Percentiles rank a stretch among this genome's conserved stretches.
These are phyloP conservation scores for Fragosphaeria purpurea DNA, from an alignment of 2,329 filamentous ascomycete species.

Conservation along the genomic window DNA sequence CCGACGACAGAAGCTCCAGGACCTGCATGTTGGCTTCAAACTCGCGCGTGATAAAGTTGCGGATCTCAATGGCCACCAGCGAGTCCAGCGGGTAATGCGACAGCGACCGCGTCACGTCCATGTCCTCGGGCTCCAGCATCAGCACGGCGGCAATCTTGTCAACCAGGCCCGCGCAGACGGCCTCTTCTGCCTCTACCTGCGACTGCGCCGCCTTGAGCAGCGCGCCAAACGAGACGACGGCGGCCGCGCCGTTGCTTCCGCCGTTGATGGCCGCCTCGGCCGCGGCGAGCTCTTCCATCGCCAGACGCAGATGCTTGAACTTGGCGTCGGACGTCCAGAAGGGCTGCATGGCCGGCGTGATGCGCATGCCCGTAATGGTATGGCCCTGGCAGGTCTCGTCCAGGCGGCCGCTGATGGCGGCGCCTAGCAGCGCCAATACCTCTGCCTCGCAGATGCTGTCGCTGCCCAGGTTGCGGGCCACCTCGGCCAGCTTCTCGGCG, in stretches of 20 bases:
- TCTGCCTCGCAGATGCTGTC: conserved; percentile 14
- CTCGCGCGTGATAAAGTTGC: conserved; percentile 40
- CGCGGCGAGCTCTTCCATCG: conserved; percentile 26
- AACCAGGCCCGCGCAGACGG: conserved; percentile 34
- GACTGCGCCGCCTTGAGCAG: conserved; percentile 31
- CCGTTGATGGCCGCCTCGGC: conserved; percentile 16
- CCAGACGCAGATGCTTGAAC: conserved; percentile 36
- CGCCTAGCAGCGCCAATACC: conserved; percentile 12
- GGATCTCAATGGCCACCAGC: conserved; percentile 38
- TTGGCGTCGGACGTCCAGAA: conserved; percentile 46
- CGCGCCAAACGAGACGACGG: conserved; percentile 31
- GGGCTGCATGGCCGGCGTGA: conserved; percentile 32
- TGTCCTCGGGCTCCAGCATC: conserved; percentile 37
- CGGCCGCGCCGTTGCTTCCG: conserved; percentile 10
- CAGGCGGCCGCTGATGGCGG: conserved; percentile 10
- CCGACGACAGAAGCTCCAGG: conserved; percentile 41
- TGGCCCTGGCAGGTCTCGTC: conserved; percentile 27
- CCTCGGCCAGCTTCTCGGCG: conserved; percentile 34
- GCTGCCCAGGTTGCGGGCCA: conserved; percentile 18
- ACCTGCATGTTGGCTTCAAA: conserved; percentile 42
- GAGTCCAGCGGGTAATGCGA: conserved; percentile 37
- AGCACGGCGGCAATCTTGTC: conserved; percentile 38
- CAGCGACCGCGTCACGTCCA: conserved; percentile 33
- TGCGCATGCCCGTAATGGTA: conserved; percentile 41
- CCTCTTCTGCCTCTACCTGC: conserved; percentile 32